Base-by-base conservation (phyloP, 345 rosid genomes). In the Jatropha curcas region DNA sequence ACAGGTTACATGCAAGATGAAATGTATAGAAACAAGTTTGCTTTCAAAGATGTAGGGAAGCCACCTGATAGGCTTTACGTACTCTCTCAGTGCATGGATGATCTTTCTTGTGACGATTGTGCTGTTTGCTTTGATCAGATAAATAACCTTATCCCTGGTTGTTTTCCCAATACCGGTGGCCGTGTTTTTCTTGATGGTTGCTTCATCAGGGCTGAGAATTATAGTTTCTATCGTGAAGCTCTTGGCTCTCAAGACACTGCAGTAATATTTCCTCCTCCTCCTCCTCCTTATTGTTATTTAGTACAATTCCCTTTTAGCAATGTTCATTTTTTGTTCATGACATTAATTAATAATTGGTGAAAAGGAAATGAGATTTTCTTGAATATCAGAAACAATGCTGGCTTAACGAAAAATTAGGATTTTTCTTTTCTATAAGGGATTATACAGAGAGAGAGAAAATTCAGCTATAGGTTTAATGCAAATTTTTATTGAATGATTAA, bases 151-250 rank as follows among this genome's bases (percentile, higher is more conserved):
- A 63, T 87, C 65, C 65, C 71, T 30, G 60, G 64, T 1, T 85
- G 88, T 74, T 75, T 85, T 33, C 84, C 88, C 1, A 52, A 78
- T 59, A 68, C 82, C 57, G 88, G 87, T 19, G 87, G 82, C 50
- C 83, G 86, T 37, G 79, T 85, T 82, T 76, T 80, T 72, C 70
- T 83, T 51, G 90, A 83, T 57, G 86, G 88, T 3, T 85, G 88
- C 77, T 87, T 83, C 65, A 65, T 79, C 7, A 80, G 87, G 73
- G 78, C 75, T 25, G 90, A 87, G 56, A 85, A 83, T 74, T 85
- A 81, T 65, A 74, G 78, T 61, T 87, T 87, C 72, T 81, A 69
- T 39, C 74, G 46, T 12, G 84, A 85, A 62, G 68, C 80, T 35
- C 1, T 73, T 34, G 60, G 71, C 0, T 73, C 60, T 70, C 34